These are phyloP conservation scores for Acrocalymma vagum DNA, from an alignment of 2,329 filamentous ascomycete species.

Conservation along the genomic window DNA sequence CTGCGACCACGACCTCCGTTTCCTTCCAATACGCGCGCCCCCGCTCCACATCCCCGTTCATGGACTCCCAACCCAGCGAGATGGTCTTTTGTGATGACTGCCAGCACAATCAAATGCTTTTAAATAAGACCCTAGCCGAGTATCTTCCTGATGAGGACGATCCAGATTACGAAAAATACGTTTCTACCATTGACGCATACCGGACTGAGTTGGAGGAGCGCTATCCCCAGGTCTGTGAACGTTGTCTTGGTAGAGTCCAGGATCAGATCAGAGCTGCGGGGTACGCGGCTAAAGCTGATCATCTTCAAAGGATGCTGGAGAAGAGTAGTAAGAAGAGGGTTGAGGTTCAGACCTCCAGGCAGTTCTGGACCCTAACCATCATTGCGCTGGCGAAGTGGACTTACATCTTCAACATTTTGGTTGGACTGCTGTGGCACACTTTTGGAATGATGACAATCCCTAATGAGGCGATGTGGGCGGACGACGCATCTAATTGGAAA, in stretches of 20 bases:
- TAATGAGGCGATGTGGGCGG: conserved; percentile 11
- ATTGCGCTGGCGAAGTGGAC: conserved; percentile 55
- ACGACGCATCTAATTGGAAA: conserved; percentile 16
- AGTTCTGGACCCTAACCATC: conserved; percentile 53
- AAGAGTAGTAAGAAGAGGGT: conserved; percentile 50
- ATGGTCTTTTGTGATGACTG: conserved; percentile 77
- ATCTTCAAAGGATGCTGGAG: conserved; percentile 78
- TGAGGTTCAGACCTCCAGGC: conserved; percentile 40
- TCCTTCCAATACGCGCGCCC: conserved; percentile 31
- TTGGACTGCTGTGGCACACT: conserved; percentile 47
- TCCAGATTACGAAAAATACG: conserved; percentile 73
- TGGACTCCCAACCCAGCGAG: conserved; percentile 37
- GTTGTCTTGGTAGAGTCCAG: conserved; percentile 79
- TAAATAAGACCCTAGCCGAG: conserved; percentile 77
- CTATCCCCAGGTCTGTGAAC: conserved; percentile 87
- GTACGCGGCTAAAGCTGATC: conserved; percentile 86
- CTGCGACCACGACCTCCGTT: conserved; percentile 28
- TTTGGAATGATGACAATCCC: conserved; percentile 29
- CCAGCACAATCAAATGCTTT: conserved; percentile 86
- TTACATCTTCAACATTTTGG: conserved; percentile 50
- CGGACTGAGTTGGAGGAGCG: conserved; percentile 77
- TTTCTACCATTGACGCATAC: conserved; percentile 74
- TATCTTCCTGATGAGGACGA: conserved; percentile 75
- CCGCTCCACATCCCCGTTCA: conserved; percentile 35
- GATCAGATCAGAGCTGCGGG: conserved; percentile 73